Conservation (phyloP, 495 filamentous ascomycete genomes). For the Delitschia confertaspora region DNA sequence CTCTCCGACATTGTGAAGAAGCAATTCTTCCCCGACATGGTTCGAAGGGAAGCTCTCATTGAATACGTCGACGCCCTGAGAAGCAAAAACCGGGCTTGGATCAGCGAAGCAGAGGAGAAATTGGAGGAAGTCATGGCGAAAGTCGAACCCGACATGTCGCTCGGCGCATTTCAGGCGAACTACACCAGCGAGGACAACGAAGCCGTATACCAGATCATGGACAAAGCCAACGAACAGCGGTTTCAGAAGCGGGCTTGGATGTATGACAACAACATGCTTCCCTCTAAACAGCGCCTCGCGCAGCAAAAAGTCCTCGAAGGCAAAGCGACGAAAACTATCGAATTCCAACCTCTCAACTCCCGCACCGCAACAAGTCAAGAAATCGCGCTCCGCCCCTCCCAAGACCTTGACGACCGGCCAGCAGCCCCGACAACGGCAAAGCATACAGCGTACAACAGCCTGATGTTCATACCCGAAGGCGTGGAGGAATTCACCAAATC, state of each 20-base stretch:
- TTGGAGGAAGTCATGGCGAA: conserved; percentile 73
- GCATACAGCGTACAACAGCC: conserved; percentile 60
- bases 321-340: conserved; percentile 44
- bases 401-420: conserved; percentile 56
- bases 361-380: conserved; percentile 25
- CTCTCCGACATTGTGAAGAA: conserved; percentile 91
- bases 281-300: conserved; percentile 65
- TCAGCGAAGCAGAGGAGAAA: conserved; percentile 62
- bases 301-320: conserved; percentile 62
- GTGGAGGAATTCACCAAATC: conserved; percentile 63
- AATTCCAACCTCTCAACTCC: conserved; percentile 33
- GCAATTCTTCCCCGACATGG: conserved; percentile 90
- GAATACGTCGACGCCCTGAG: conserved; percentile 89
- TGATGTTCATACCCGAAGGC: conserved; percentile 79
- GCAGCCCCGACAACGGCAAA: conserved; percentile 75
- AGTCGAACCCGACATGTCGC: conserved; percentile 73
- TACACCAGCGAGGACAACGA: conserved; percentile 98
- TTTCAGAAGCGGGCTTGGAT: conserved; percentile 80
- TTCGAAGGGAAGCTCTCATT: conserved; percentile 75
- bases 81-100: conserved; percentile 77
- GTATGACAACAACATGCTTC: conserved; percentile 58
- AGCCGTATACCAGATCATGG: conserved; percentile 82
- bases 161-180: conserved; percentile 77
- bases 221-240: conserved; percentile 79
- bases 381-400: conserved; percentile 31